Conservation (phyloP, 2,329 filamentous ascomycete genomes). For the Penicillium digitatum region DNA sequence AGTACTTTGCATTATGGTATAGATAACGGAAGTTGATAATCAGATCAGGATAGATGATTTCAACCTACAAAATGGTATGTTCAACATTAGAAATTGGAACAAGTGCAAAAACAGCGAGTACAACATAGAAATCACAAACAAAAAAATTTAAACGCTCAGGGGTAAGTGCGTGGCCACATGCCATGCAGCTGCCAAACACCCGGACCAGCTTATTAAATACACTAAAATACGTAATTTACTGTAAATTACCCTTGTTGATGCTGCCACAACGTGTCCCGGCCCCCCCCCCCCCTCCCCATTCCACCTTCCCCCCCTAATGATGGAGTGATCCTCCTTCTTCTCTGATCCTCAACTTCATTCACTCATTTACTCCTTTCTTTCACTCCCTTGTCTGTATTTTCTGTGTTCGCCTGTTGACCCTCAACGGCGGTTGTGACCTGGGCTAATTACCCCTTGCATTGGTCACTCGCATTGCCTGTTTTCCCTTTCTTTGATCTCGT, state of each 20-base stretch:
- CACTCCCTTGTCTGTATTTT: constrained; percentile 15
- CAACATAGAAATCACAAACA: not conserved
- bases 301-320: constrained; percentile 9
- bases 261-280: constrained; percentile 21
- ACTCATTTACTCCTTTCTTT: constrained; percentile 28
- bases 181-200: not conserved
- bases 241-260: constrained; percentile 14
- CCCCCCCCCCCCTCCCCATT: constrained; percentile 14
- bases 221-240: constrained; percentile 1
- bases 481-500: constrained; percentile 18
- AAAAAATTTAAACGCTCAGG: not conserved
- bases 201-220: not conserved
- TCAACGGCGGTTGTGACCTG: constrained; percentile 21
- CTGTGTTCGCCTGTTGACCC: constrained; percentile 12
- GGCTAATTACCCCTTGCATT: constrained; percentile 23
- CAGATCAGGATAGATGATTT: not conserved
- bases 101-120: too few relatives aligned
- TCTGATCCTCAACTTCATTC: constrained; percentile 18
- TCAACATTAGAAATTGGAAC: too few relatives aligned
- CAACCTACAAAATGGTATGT: not conserved
- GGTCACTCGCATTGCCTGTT: constrained; percentile 14
- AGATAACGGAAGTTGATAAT: not conserved
- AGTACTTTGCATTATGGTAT: not conserved
- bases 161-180: constrained; percentile 9
- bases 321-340: constrained; percentile 4